Evolutionary conservation across 768 basidiomycete genomes (phyloP).

Genomic region (Nidularia pulvinata): DNA sequence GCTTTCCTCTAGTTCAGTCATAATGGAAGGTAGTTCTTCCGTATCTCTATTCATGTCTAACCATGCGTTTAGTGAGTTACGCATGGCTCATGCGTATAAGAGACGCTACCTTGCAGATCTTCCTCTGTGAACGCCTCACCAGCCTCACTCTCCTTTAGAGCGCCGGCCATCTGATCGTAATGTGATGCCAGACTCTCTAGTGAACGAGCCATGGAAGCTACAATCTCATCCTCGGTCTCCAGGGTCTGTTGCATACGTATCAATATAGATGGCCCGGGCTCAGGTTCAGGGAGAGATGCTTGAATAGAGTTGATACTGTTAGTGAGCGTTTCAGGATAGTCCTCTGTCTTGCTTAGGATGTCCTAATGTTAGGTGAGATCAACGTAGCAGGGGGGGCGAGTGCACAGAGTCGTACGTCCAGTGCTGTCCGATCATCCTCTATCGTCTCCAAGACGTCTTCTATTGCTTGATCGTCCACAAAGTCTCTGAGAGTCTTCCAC

Average conservation of each 20-base stretch:
- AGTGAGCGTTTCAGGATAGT: conserved; percentile 65
- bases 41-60: conserved; percentile 83
- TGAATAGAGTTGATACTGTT: conserved; percentile 57
- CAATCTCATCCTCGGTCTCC: conserved; percentile 54
- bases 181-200: conserved; percentile 74
- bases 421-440: conserved; percentile 62
- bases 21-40: conserved; percentile 73
- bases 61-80: conserved; percentile 1
- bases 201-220: conserved; percentile 69
- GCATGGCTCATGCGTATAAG: background rate
- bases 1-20: conserved; percentile 68
- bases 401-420: conserved; percentile 54
- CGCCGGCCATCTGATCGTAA: conserved; percentile 75
- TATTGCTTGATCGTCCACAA: conserved; percentile 82
- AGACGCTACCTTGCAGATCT: conserved; percentile 59
- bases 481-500: conserved; percentile 87
- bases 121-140: conserved; percentile 68
- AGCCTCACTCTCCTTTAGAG: conserved; percentile 66
- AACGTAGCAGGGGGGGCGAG: background rate
- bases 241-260: conserved; percentile 47
- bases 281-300: conserved; percentile 39
- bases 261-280: conserved; percentile 9
- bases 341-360: conserved; percentile 58
- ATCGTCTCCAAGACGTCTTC: conserved; percentile 76
- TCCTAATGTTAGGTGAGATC: conserved; percentile 37